Evolutionary conservation across 495 filamentous ascomycete genomes (phyloP).

Genomic region (Cetradonia linearis): DNA sequence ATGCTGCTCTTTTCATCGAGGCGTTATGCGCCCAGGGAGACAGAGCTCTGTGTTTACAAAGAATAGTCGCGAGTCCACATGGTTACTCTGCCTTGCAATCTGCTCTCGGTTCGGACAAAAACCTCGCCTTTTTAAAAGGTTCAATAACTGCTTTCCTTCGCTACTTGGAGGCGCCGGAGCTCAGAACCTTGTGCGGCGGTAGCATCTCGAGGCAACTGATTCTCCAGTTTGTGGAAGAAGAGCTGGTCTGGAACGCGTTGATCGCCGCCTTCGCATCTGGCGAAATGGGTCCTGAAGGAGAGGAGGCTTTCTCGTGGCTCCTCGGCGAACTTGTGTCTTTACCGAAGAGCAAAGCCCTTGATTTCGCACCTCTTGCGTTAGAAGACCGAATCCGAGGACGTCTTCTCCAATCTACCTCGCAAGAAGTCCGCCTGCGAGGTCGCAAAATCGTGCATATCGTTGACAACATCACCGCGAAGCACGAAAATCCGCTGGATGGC

Average conservation of each 20-base stretch:
- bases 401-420: slow-evolving; percentile 29
- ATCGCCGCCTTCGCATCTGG: slow-evolving; percentile 33
- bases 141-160: slow-evolving; percentile 26
- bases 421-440: slow-evolving; percentile 29
- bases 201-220: slow-evolving; percentile 46
- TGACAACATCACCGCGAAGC: neutral
- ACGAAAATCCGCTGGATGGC: slow-evolving; percentile 11
- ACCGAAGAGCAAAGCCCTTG: slow-evolving; percentile 22
- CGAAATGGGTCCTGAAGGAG: slow-evolving; percentile 32
- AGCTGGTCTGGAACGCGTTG: slow-evolving; percentile 50
- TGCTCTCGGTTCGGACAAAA: slow-evolving; percentile 41
- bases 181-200: slow-evolving; percentile 48
- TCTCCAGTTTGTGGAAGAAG: slow-evolving; percentile 44
- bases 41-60: slow-evolving; percentile 42
- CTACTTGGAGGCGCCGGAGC: slow-evolving; percentile 24
- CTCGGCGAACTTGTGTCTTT: slow-evolving; percentile 45
- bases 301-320: slow-evolving; percentile 50
- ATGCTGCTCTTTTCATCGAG: slow-evolving; percentile 52
- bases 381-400: slow-evolving; percentile 24
- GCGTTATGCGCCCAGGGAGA: slow-evolving; percentile 43
- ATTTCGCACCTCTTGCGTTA: slow-evolving; percentile 29
- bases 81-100: slow-evolving; percentile 41
- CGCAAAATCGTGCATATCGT: slow-evolving; percentile 39
- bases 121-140: slow-evolving; percentile 42
- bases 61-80: slow-evolving; percentile 39